Evolutionary conservation across 1,284 basidiomycete species (phyloP), one percentile per base, ranked within the genome.

Genomic region (Irpex sp.): DNA sequence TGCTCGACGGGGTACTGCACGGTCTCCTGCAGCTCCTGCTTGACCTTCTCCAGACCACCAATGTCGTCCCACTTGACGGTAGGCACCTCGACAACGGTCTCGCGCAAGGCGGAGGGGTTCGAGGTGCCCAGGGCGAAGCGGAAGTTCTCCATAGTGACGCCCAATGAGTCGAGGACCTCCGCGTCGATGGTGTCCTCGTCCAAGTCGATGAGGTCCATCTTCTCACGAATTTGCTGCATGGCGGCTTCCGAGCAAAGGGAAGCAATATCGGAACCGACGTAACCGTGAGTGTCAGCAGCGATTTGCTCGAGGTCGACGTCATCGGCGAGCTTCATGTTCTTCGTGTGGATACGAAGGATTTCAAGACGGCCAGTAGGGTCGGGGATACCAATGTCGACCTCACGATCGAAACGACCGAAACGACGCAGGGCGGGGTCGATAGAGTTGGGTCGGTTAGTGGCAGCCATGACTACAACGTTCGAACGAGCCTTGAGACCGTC

Each of bases 1-100:
- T 99, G 97, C 79, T 99, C 97, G 77, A 99, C 97, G 61, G 97
- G 97, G 83, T 98, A 99, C 74, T 98, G 96, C 0, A 99, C 97
- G 8, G 97, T 99, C 81, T 99, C 97, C 77, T 99, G 97, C 56
- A 99, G 83, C 81, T 99, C 97, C 79, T 89, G 89, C 83, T 99
- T 99, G 90, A 99, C 97, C 80, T 98, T 98, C 67, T 97, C 97
- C 78, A 99, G 88, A 79, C 97, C 97, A 87, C 97, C 97, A 74
- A 99, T 91, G 72, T 99, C 97, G 85, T 95, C 91, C 97, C 97
- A 99, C 60, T 93, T 98, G 74, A 96, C 89, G 56, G 90, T 93
- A n/a, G 92, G 92, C 65, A 97, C 94, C 79, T 97, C 95, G 75
- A 97, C 95, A 58, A 97, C 94, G 56, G 95, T 97, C 82, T 98